Base-by-base conservation (phyloP, 2,329 filamentous ascomycete species). In the Colletotrichum zoysiae region DNA sequence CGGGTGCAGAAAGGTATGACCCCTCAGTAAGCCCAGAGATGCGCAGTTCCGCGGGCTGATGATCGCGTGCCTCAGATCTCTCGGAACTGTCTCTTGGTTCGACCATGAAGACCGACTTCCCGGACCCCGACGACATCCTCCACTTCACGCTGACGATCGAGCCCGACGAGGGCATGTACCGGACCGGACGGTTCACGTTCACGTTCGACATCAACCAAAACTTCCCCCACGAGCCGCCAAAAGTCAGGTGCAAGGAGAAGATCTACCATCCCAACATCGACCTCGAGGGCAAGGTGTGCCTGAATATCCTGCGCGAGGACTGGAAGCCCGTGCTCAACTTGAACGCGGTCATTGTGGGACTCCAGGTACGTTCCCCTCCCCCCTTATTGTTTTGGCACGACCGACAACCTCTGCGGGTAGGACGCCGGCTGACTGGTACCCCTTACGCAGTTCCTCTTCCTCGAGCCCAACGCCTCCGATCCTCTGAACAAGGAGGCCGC, bases 181-280 rank as follows among this genome's bases (percentile, higher is more conserved):
- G 95, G 79, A 90, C 90, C 77, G 95, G 95, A 69, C 86, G 87
- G 71, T 99, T 98, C 84, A 90, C 91, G 72, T 99, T 99, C 82
- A 92, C 89, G 75, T 98, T 99, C 83, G 89, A 90, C 74, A 97
- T 99, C 85, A 95, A 94, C 82, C 93, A 95, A 80, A 96, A 93
- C 85, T 99, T 97, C 84, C 96, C 96, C 0, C 96, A 98, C 84
- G 95, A 98, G 81, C 95, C 96, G 74, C 96, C 96, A 26, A 98
- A 98, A 84, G 96, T 99, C 77, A 96, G 93, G 79, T 98, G 96
- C 85, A 93, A 91, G 76, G 94, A 99, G 84, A 98, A 97, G 87
- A 98, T 99, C 78, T 99, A 99, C 85, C 96, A 99, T 81, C 96
- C 96, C 7, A 99, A 99, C 83, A 99, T 99, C 80, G 96, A 99